Evolutionary conservation across 495 filamentous ascomycete genomes (phyloP), one percentile per base, ranked within the genome.

Genomic region (Neurospora cerealis): DNA sequence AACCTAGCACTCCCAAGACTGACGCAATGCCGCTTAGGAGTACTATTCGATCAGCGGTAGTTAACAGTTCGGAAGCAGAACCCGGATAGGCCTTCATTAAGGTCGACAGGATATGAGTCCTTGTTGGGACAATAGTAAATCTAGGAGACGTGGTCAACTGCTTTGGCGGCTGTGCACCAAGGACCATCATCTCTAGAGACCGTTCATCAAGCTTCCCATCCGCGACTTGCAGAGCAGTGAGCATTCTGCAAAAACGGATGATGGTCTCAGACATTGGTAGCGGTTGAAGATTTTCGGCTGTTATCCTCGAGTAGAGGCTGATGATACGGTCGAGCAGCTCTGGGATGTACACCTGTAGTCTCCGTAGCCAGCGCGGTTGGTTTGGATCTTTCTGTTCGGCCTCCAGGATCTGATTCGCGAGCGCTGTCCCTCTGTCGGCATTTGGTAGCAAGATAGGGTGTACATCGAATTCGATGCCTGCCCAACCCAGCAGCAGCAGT

Each of bases 11-110:
- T 32, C 93, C 91, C 32, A 97, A 84, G 44, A 97, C 87, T 46
- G 92, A 91, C n/a, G 93, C 89, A 72, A 97, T 93, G 21, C 94
- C 96, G 70, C 93, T 91, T 11, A 98, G 87, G 24, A 97, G 91
- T 8, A 89, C 88, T 37, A 90, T 88, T 17, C 90, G 86, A 82
- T 98, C 95, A 32, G 87, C 89, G 10, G 89, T 88, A 28, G 90
- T 85, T 21, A 91, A 85, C 40, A 91, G 77, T 71, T 94, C 92
- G 17, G 87, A 81, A 36, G 86, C 81, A 5, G 87, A 86, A 1
- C 87, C 81, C 19, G 93, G 94, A 60, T 93, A 88, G 15, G 92
- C 93, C 71, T 89, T 87, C 76, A 94, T 92, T 4, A 96, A 79
- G 24, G 92, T 87, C 21, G 85, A 84, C 10, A 89, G 86, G 73